These are phyloP conservation scores for Pochonia chlamydosporia DNA, from an alignment of 2,329 filamentous ascomycete genomes.

Conservation along the genomic window DNA sequence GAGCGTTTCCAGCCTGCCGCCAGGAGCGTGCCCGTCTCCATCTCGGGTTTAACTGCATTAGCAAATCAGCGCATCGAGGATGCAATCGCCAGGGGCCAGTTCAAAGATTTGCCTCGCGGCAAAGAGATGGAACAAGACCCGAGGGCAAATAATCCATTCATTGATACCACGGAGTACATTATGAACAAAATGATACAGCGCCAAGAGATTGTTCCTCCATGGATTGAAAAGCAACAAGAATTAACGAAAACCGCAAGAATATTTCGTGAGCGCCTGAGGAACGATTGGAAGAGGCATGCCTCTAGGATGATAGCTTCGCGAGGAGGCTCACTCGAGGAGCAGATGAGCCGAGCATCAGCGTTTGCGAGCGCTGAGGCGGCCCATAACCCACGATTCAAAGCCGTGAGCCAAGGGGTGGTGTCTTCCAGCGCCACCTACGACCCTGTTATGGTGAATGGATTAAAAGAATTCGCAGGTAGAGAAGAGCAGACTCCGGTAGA, in stretches of 20 bases:
- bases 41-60: slow-evolving; percentile 73
- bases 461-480: too few species aligned
- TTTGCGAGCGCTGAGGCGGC: slow-evolving; percentile 71
- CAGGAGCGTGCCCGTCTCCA: slow-evolving; percentile 66
- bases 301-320: slow-evolving; percentile 70
- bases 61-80: slow-evolving; percentile 92
- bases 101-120: slow-evolving; percentile 75
- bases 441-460: slow-evolving; percentile 30
- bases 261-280: slow-evolving; percentile 70
- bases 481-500: slow-evolving; percentile 26
- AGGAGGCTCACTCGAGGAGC: slow-evolving; percentile 68
- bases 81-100: slow-evolving; percentile 86
- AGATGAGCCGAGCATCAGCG: slow-evolving; percentile 64
- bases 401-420: slow-evolving; percentile 39
- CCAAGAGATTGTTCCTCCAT: slow-evolving; percentile 91
- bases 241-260: slow-evolving; percentile 60
- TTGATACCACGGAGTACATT: slow-evolving; percentile 95
- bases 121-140: slow-evolving; percentile 76
- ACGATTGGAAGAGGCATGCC: slow-evolving; percentile 81
- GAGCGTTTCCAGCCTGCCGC: slow-evolving; percentile 74
- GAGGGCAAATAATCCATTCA: slow-evolving; percentile 78
- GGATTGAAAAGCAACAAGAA: slow-evolving; percentile 99
- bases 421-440: slow-evolving; percentile 36
- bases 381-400: slow-evolving; percentile 49
- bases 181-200: slow-evolving; percentile 98